Evolutionary conservation across 495 filamentous ascomycete genomes (phyloP).

Genomic region (Chaetomidium leptoderma): DNA sequence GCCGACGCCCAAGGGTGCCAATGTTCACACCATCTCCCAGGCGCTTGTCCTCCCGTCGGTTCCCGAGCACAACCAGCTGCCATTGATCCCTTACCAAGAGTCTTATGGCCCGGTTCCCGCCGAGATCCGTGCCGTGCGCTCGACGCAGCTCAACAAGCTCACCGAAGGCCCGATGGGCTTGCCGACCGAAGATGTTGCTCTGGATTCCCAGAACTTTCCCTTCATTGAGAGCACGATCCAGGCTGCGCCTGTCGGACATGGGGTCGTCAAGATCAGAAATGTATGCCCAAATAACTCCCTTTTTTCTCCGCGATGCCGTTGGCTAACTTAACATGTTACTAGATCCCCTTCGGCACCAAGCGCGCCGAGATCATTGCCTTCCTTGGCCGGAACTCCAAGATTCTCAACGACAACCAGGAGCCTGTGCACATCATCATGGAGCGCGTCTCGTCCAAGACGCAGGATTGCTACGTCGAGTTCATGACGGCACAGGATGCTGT

Average conservation of each 20-base stretch:
- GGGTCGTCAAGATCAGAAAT: slow-evolving; percentile 36
- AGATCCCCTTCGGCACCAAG: slow-evolving; percentile 67
- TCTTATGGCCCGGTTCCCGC: neutral
- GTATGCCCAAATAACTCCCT: slow-evolving; percentile 27
- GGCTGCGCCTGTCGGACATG: slow-evolving; percentile 15
- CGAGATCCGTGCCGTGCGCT: slow-evolving; percentile 25
- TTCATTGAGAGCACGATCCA: slow-evolving; percentile 37
- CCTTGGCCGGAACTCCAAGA: slow-evolving; percentile 60
- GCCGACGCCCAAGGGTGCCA: neutral
- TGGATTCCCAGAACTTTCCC: slow-evolving; percentile 36
- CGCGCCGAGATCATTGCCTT: slow-evolving; percentile 66
- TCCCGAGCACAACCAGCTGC: slow-evolving; percentile 3
- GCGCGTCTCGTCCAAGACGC: slow-evolving; percentile 68
- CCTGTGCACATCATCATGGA: slow-evolving; percentile 84
- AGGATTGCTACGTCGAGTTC: slow-evolving; percentile 72
- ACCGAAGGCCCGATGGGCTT: slow-evolving; percentile 19
- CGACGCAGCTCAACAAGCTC: slow-evolving; percentile 29
- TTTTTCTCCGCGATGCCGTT: neutral
- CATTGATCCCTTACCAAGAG: neutral
- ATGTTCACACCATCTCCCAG: neutral
- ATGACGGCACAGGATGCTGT: slow-evolving; percentile 50
- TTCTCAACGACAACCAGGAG: slow-evolving; percentile 54
- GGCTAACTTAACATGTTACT: neutral
- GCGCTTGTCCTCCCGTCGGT: slow-evolving; percentile 2
- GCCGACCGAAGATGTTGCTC: slow-evolving; percentile 32